Evolutionary conservation across 768 basidiomycete species (phyloP).

Genomic region (Phlebiopsis gigantea): DNA sequence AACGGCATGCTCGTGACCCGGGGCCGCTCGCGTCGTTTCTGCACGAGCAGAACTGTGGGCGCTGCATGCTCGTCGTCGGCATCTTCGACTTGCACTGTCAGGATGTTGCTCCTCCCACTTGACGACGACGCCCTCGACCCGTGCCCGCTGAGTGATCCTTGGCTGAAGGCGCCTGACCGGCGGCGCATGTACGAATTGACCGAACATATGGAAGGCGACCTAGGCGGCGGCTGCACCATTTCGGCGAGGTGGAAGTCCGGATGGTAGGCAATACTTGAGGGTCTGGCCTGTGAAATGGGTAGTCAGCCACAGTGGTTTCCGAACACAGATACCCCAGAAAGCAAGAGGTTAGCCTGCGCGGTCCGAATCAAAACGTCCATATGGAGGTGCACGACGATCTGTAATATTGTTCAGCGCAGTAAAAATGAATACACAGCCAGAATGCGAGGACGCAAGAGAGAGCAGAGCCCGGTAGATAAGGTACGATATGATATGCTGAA

Average conservation of each 20-base stretch:
- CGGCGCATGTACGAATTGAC: slow-evolving; percentile 16
- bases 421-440: not conserved
- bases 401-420: slow-evolving; percentile 3
- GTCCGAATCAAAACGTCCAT: not conserved
- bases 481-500: not conserved
- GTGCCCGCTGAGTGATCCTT: not conserved
- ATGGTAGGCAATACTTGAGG: not conserved
- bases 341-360: not conserved
- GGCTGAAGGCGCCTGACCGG: slow-evolving; percentile 21
- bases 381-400: not conserved
- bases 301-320: slow-evolving; percentile 5
- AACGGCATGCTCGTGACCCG: slow-evolving; percentile 2
- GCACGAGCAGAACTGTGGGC: slow-evolving; percentile 20
- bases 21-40: not conserved
- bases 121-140: not conserved
- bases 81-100: slow-evolving; percentile 22
- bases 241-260: not conserved
- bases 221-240: slow-evolving; percentile 5
- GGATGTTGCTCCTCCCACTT: slow-evolving; percentile 9
- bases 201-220: slow-evolving; percentile 14
- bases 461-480: not conserved
- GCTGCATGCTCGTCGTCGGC: slow-evolving; percentile 8
- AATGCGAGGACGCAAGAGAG: not conserved
- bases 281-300: no score
- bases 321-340: not conserved